These are phyloP conservation scores for Colletotrichum agaves DNA, from an alignment of 2,329 filamentous ascomycete genomes.

Conservation along the genomic window DNA sequence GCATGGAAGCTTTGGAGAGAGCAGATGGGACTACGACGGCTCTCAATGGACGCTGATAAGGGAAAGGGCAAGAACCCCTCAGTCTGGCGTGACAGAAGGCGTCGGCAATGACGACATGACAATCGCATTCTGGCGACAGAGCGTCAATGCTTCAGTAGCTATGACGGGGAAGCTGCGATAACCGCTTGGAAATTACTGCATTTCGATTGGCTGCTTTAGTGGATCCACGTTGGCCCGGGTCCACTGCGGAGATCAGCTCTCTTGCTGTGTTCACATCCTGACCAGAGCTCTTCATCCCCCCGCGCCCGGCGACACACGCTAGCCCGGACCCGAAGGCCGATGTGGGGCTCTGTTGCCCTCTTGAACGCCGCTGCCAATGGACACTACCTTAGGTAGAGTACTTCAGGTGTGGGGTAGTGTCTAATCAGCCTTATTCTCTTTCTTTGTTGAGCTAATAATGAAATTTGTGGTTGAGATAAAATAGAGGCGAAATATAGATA, in stretches of 20 bases:
- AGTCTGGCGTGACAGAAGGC: background rate
- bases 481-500: too few relatives aligned
- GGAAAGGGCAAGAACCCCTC: background rate
- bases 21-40: background rate
- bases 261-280: too few relatives aligned
- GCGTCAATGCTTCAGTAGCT: background rate
- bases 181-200: slow-evolving; percentile 19
- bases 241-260: too few relatives aligned
- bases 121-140: background rate
- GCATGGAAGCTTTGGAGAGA: background rate
- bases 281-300: background rate
- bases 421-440: too few relatives aligned
- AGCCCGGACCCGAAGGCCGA: too few relatives aligned
- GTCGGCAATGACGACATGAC: slow-evolving; percentile 9
- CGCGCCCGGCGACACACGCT: background rate
- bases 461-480: too few relatives aligned
- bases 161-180: background rate
- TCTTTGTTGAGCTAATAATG: too few relatives aligned
- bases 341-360: background rate
- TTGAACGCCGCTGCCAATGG: too few relatives aligned
- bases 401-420: too few relatives aligned
- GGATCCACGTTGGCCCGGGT: too few relatives aligned
- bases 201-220: background rate
- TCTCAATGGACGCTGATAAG: slow-evolving; percentile 18
- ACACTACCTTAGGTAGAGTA: too few relatives aligned